Evolutionary conservation across 805 yeast genomes (phyloP), one percentile per base, ranked within the genome.

Genomic region (Candida ficus): DNA sequence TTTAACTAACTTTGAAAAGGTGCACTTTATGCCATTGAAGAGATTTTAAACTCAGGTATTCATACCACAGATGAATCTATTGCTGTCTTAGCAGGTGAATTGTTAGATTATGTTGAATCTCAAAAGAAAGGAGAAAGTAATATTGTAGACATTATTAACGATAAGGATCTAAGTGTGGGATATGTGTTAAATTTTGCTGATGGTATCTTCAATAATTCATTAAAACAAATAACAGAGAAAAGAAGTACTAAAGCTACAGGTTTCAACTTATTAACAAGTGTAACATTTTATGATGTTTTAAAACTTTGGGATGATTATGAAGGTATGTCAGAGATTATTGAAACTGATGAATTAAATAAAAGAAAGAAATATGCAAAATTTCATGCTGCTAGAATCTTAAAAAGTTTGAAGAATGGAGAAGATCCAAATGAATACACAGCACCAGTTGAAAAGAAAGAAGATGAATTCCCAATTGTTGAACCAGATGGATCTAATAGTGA

Each of bases 91-190:
- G 86, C 91, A 0, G 63, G 81, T 35, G 54, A 58, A 3, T 62
- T 93, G 33, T 62, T 91, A 41, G 95, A 83, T 53, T 74, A 73
- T 3, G 76, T 93, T 28, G 99, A 93, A 56, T 43, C 50, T 2
- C 63, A 71, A 43, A 81, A 80, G 52, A 47, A 43, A 2, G 62
- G 60, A 5, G 63, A 62, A 5, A 19, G 20, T 4, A 49, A 65
- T 17, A 50, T 76, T 3, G 58, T 53, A 29, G 74, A 70, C 14
- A 68, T 87, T 11, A 62, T 90, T 16, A 62, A 62, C 21, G 86
- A 83, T 49, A 79, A 78, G 46, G 73, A 68, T 10, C 68, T 80
- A n/a, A 75, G 80, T 8, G 67, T 68, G 42, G 71, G 70, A 3
- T 75, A 81, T 43, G 70, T 78, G 5, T 64, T 73, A 44, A 70